Evolutionary conservation across 176 grass and related monocot genomes (phyloP), one percentile per base, ranked within the genome.

Genomic region (Phyllostachys edulis): DNA sequence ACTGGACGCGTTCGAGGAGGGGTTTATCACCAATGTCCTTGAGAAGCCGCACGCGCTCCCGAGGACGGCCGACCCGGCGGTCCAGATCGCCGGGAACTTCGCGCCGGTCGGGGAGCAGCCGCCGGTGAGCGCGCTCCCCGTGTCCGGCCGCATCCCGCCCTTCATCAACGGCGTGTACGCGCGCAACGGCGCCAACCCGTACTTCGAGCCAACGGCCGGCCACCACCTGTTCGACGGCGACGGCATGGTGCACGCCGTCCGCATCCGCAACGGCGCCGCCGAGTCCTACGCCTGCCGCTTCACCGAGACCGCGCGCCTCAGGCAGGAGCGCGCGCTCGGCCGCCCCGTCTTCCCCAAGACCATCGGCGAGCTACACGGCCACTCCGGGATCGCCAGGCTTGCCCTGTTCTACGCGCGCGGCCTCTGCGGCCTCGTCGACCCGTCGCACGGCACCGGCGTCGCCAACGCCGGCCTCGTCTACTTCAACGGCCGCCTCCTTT

Each of bases 171-270:
- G 94, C 1, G 90, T 94, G 9, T 97, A 97, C 76, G 92, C 89
- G 0, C 88, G 94, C 36, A 97, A 97, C 90, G 94, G 94, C 63
- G 94, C 94, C 0, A 97, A 97, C 90, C 94, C 94, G 0, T 81
- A 86, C 80, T 87, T 92, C 71, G 67, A 88, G 4, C 94, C 94
- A 3, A 44, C 32, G 0, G 92, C 92, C 0, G 94, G 94, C 0
- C 94, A 97, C 84, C 94, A 97, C 86, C 88, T 97, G 20, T 97
- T 97, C 90, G 94, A 97, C 82, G 94, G 92, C 63, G 94, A 97
- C 77, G 94, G 94, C 44, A 97, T 97, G 94, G 90, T 97, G 13
- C 94, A 97, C 85, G 94, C 92, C 23, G 78, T 97, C 1, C 75
- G 56, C 49, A 79, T 97, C 61, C 42, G 82, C 10, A 90, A 92